Evolutionary conservation across 306 rosid genomes (phyloP).

Genomic region (Luffa aegyptiaca): DNA sequence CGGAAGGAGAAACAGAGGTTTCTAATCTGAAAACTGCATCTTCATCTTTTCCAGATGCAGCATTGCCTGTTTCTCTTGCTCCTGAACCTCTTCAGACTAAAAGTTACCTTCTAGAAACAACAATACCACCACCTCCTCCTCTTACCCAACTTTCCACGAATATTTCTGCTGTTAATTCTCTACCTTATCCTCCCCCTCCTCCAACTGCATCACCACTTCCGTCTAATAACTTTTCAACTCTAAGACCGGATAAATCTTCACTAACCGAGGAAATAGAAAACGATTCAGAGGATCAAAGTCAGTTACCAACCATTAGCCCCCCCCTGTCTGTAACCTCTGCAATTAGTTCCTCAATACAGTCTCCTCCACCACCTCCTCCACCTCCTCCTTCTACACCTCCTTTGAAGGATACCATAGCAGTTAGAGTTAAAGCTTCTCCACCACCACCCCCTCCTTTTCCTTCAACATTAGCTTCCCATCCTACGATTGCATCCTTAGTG

Average conservation of each 20-base stretch:
- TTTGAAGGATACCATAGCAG: constrained; percentile 15
- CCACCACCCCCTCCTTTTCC: constrained; percentile 24
- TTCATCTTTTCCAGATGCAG: constrained; percentile 13
- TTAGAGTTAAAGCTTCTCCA: constrained; percentile 20
- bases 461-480: constrained; percentile 2
- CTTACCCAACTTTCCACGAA: constrained; percentile 11
- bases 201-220: constrained; percentile 23
- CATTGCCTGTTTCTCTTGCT: constrained; percentile 3
- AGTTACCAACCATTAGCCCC: constrained; percentile 22
- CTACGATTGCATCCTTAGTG: not conserved
- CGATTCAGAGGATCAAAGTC: constrained; percentile 25
- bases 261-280: constrained; percentile 14
- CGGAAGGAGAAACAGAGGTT: constrained; percentile 1
- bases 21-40: not conserved
- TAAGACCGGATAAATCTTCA: constrained; percentile 16
- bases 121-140: constrained; percentile 29
- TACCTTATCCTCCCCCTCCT: constrained; percentile 24
- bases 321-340: not conserved
- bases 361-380: constrained; percentile 28
- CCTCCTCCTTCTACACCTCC: constrained; percentile 35
- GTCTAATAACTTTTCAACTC: constrained; percentile 14
- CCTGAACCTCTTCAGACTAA: constrained; percentile 27
- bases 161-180: constrained; percentile 13
- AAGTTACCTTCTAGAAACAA: constrained; percentile 30
- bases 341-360: constrained; percentile 15